These are phyloP conservation scores for Trametes pubescens DNA, from an alignment of 1,284 basidiomycete species.

Conservation along the genomic window DNA sequence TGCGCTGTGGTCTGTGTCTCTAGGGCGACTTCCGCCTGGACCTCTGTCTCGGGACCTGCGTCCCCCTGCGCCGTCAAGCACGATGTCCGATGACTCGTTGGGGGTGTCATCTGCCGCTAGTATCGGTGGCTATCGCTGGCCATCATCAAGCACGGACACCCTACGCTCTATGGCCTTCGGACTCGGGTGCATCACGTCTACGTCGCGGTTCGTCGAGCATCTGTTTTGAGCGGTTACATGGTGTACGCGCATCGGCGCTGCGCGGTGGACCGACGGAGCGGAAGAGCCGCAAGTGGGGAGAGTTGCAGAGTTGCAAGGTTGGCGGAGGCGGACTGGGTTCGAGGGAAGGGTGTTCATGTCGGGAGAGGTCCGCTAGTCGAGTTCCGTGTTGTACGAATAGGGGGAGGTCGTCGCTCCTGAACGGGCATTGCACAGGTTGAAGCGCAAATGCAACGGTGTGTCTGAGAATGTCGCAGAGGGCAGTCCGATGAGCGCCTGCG, in stretches of 20 bases:
- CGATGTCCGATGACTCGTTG: slow-evolving; percentile 18
- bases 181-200: slow-evolving; percentile 20
- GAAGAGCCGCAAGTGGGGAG: slow-evolving; percentile 16
- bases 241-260: background rate
- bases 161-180: background rate
- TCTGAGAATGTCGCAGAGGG: background rate
- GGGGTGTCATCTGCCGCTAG: slow-evolving; percentile 9
- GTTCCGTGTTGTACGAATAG: background rate
- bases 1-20: slow-evolving; percentile 14
- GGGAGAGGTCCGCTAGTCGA: background rate
- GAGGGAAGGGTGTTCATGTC: slow-evolving; percentile 1
- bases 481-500: slow-evolving; percentile 2
- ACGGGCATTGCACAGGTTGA: slow-evolving; percentile 3
- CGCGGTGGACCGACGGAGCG: slow-evolving; percentile 26
- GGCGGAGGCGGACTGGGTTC: slow-evolving; percentile 3
- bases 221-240: slow-evolving; percentile 8
- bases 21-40: slow-evolving; percentile 5
- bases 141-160: slow-evolving; percentile 5
- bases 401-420: slow-evolving; percentile 1
- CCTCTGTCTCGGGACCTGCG: slow-evolving; percentile 15
- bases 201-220: slow-evolving; percentile 33
- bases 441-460: background rate
- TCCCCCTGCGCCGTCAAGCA: slow-evolving; percentile 8
- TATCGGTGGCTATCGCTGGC: slow-evolving; percentile 22
- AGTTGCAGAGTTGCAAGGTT: slow-evolving; percentile 7